phyloP scores from a whole-genome alignment of 208 protist species.

The Crithidia expoeki region DNA sequence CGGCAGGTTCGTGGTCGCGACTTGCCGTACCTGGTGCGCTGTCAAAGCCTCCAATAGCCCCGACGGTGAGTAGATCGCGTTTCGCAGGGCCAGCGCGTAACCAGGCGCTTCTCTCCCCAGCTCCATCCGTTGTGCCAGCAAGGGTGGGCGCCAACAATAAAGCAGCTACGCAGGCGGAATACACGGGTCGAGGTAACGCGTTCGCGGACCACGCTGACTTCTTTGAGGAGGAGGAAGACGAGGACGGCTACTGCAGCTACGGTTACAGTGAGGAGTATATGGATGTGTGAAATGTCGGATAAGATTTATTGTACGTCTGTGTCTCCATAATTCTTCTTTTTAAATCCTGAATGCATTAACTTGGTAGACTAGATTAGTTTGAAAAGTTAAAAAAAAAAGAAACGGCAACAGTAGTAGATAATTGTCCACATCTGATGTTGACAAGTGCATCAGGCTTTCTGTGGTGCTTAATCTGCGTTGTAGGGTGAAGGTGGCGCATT shows the following conservation, averaged over 20 bases:
- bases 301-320: too few species aligned
- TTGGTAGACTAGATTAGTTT: background rate
- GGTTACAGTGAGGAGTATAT: conserved; percentile 19
- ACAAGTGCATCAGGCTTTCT: too few species aligned
- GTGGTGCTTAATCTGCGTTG: too few species aligned
- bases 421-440: too few species aligned
- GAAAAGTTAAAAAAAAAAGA: background rate
- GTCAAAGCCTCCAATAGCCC: conserved; percentile 27
- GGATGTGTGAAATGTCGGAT: conserved; percentile 13
- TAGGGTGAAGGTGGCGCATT: too few species aligned
- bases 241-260: conserved; percentile 30
- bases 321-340: too few species aligned
- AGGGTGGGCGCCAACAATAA: background rate
- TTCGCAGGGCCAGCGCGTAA: background rate
- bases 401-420: too few species aligned
- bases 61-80: background rate
- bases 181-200: background rate
- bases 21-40: conserved; percentile 8
- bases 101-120: background rate
- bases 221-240: conserved; percentile 20
- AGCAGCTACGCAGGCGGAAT: background rate
- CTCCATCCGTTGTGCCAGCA: too few species aligned
- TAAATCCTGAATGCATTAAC: background rate
- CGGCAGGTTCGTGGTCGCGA: conserved; percentile 1
- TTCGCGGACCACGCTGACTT: conserved; percentile 4